Evolutionary conservation across 306 rosid genomes (phyloP), one percentile per base, ranked within the genome.

Genomic region (Quercus mongolica): DNA sequence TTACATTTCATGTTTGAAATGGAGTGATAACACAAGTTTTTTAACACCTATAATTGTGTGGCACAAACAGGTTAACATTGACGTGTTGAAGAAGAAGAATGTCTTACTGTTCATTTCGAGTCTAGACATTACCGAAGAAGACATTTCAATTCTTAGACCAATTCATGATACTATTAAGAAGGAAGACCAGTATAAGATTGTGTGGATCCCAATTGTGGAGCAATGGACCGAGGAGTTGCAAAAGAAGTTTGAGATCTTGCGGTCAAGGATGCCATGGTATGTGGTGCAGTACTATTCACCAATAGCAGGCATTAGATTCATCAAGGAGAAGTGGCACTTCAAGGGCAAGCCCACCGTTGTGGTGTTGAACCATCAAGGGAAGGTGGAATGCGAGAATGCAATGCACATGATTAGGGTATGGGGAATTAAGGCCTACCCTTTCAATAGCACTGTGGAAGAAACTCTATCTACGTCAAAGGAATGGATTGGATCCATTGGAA

Each of bases 191-290:
- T 84, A 87, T 38, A 86, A 83, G 75, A 91, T 93, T 56, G 86
- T 93, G 10, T 93, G 98, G 97, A 41, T 91, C 38, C 96, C 94
- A 0, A 69, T 88, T 8, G 94, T 93, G 19, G 94, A 87, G 52
- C 61, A 73, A 52, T 88, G 96, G 94, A 80, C 19, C 0, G 91
- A 88, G 1, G 86, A 87, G 4, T 5, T 77, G 49, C 69, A 30
- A 17, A 88, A 83, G 87, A 89, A 82, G 87, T 93, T 87, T 17
- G 94, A 93, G 17, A 12, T 9, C 6, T 49, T 89, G 38, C 82
- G 81, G 21, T 49, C 77, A 3, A 86, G 74, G 85, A 86, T 93
- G 88, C 88, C 90, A 1, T 93, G 96, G 94, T 79, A 69, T 30
- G 72, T 74, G 8, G 85, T 88, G 74, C 86, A 81, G 17, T 49